phyloP scores from a whole-genome alignment of 192 early-diverging fungal genomes.

The Coemansia reversa region DNA sequence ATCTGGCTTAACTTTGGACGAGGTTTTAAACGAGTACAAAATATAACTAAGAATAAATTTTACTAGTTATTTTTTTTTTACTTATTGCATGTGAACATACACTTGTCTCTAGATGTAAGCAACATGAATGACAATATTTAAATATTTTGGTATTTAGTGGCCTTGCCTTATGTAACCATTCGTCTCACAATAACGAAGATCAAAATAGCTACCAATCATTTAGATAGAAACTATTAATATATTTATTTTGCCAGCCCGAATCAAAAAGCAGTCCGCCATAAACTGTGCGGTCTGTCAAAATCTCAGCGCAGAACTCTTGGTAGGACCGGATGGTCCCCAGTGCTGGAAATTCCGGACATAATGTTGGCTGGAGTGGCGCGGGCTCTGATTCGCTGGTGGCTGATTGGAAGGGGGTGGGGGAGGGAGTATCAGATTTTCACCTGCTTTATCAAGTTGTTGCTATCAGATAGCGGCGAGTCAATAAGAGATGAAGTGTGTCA shows the following conservation, averaged over 20 bases:
- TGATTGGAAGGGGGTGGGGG: not conserved
- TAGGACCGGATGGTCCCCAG: not conserved
- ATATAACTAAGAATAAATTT: not conserved
- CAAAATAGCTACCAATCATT: no score
- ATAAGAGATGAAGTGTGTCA: not conserved
- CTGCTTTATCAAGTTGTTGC: not conserved
- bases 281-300: not conserved
- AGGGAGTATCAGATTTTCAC: slow-evolving; percentile 3
- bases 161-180: not conserved
- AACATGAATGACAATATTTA: not conserved
- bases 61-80: not conserved
- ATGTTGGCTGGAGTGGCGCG: not conserved
- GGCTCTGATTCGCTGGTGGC: not conserved
- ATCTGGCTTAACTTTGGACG: not conserved
- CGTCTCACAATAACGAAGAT: no score
- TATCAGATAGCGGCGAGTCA: not conserved
- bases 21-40: not conserved
- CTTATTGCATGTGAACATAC: not conserved
- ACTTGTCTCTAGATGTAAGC: no score
- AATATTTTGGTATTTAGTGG: not conserved
- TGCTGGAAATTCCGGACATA: not conserved
- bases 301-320: not conserved
- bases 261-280: not conserved
- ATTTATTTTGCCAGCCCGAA: not conserved
- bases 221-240: not conserved